These are phyloP conservation scores for Paramecium bursaria DNA, from an alignment of 73 alveolate species.

Conservation along the genomic window DNA sequence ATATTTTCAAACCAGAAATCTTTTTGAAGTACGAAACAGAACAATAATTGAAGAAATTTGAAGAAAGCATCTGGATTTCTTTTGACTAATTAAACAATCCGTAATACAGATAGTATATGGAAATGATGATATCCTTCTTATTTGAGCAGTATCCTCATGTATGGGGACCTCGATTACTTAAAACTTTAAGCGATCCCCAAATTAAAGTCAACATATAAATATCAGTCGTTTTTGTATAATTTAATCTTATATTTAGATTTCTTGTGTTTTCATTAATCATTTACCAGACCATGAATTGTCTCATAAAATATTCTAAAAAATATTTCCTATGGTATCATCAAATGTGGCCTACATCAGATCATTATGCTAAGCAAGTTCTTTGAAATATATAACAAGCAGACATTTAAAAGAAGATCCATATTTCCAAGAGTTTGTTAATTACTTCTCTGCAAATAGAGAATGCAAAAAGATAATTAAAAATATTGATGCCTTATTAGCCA, in stretches of 20 bases:
- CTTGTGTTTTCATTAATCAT: conserved; percentile 26
- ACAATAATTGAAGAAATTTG: conserved; percentile 8
- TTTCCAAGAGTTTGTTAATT: conserved; percentile 19
- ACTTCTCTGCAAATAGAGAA: conserved; percentile 59
- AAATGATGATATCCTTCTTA: conserved; percentile 28
- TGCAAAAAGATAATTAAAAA: conserved; percentile 59
- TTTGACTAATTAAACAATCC: conserved; percentile 43
- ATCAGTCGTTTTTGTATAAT: conserved; percentile 22
- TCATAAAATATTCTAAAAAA: background rate
- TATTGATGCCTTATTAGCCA: conserved; percentile 41
- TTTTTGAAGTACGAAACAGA: background rate
- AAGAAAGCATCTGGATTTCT: conserved; percentile 23
- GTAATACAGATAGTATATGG: conserved; percentile 44
- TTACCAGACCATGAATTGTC: background rate
- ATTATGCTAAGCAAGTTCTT: conserved; percentile 21
- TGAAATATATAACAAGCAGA: conserved; percentile 14
- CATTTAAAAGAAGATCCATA: conserved; percentile 21
- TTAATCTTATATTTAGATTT: background rate
- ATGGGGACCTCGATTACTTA: conserved; percentile 54
- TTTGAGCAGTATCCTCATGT: conserved; percentile 24
- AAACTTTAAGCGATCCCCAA: conserved; percentile 30
- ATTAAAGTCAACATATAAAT: conserved; percentile 26
- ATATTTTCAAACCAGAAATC: conserved; percentile 22
- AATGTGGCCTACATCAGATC: conserved; percentile 57
- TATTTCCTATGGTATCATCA: conserved; percentile 14